Base-by-base conservation (phyloP, 2,329 filamentous ascomycete genomes). In the Neonectria hederae region DNA sequence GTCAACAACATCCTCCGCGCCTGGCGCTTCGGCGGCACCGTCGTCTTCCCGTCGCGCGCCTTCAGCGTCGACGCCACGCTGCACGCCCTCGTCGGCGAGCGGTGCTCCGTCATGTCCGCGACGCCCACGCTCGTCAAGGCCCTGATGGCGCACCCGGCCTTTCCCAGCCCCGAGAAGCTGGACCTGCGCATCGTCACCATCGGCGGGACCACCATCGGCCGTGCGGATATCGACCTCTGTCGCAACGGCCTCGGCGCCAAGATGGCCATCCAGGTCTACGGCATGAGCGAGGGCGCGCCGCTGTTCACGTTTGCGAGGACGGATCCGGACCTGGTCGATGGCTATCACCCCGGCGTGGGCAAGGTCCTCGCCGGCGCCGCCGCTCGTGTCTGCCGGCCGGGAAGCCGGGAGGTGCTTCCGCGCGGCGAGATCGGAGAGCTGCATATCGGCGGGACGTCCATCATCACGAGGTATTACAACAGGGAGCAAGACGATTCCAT, bases 201-300 rank as follows among this genome's bases (percentile, higher is more conserved):
- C 10, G 76, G 76, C 0, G 78, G 77, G 2, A 79, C 78, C 0
- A 65, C 68, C 17, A 77, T 80, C 48, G 53, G 64, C 1, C 61
- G 65, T 5, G 72, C 76, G 10, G 77, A 80, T 28, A 74, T 81
- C 6, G 60, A 63, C 2, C 71, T 77, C 0, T 80, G 79, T 35
- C 69, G 70, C 6, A 43, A 75, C 11, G 72, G 67, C 1, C 67
- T 81, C 0, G 78, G 79, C 0, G 74, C 77, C 3, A 62, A 67
- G 30, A 67, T 73, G 42, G 75, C 75, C 1, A 75, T 78, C n/a
- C 77, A 80, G 48, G 77, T 74, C 11, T 83, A 82, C 66, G 81
- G 82, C 1, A 82, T 84, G 82, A 83, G 80, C 22, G 82, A 84
- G 65, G 79, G 79, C 2, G 79, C 78, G 13, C 80, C 79, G 2